Percentiles rank a stretch among this genome's conserved stretches.
These are phyloP conservation scores for Zarea fungicola DNA, from an alignment of 2,329 filamentous ascomycete species.

Conservation along the genomic window DNA sequence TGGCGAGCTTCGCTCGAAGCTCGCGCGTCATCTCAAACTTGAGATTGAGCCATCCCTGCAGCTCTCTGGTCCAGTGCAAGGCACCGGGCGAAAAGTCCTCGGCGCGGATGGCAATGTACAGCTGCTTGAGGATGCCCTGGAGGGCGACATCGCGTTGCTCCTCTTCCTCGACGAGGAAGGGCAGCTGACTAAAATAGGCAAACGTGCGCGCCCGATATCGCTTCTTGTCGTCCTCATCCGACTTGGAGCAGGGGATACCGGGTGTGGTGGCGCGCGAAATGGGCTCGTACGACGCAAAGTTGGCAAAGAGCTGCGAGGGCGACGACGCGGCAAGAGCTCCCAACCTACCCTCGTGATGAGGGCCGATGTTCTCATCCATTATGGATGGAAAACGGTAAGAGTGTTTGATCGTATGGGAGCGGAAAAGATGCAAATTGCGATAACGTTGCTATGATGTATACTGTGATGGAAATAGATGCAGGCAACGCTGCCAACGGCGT, in stretches of 20 bases:
- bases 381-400: conserved; percentile 1
- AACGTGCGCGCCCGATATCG: conserved; percentile 84
- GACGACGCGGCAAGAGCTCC: conserved; percentile 28
- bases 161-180: conserved; percentile 82
- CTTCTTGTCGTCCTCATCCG: conserved; percentile 49
- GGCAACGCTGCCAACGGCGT: conserved; percentile 1
- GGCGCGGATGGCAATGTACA: conserved; percentile 85
- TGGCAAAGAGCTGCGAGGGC: conserved; percentile 27
- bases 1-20: conserved; percentile 76
- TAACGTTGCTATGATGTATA: background rate
- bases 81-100: conserved; percentile 93
- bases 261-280: conserved; percentile 85
- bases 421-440: background rate
- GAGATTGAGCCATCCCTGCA: conserved; percentile 88
- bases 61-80: conserved; percentile 94
- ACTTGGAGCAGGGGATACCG: conserved; percentile 52
- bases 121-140: conserved; percentile 82
- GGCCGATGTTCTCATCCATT: conserved; percentile 37
- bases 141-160: conserved; percentile 71
- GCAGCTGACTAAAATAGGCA: conserved; percentile 85
- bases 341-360: conserved; percentile 26
- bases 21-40: conserved; percentile 94
- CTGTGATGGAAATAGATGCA: background rate
- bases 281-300: conserved; percentile 52
- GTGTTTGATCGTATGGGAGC: background rate